Evolutionary conservation across 2,329 filamentous ascomycete genomes (phyloP).

Genomic region (Eutypella sp.): DNA sequence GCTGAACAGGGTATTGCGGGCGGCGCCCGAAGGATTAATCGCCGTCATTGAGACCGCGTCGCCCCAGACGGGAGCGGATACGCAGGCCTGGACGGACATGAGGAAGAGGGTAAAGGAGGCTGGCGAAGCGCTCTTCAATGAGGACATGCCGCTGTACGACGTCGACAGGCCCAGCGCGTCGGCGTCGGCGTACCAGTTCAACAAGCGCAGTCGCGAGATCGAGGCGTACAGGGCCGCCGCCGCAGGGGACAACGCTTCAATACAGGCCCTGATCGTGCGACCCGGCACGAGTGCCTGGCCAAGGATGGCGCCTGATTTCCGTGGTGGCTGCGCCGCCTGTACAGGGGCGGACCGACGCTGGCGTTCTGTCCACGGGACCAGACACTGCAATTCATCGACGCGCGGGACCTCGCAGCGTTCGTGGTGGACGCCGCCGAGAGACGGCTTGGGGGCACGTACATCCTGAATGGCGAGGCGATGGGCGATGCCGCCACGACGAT

Average conservation of each 20-base stretch:
- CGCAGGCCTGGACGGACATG: constrained; percentile 1
- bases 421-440: constrained; percentile 1
- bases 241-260: not conserved
- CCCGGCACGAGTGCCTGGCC: constrained; percentile 1
- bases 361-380: constrained; percentile 4
- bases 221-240: not conserved
- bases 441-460: constrained; percentile 1
- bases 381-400: constrained; percentile 4
- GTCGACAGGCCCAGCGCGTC: not conserved
- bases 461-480: not conserved
- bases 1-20: constrained; percentile 11
- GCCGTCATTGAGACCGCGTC: constrained; percentile 11
- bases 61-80: constrained; percentile 1
- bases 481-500: constrained; percentile 1
- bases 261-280: not conserved
- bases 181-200: not conserved
- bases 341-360: constrained; percentile 3
- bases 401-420: constrained; percentile 2
- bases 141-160: constrained; percentile 8
- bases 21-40: constrained; percentile 7
- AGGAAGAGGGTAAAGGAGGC: not conserved
- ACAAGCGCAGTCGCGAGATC: constrained; percentile 3
- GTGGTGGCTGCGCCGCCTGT: constrained; percentile 7
- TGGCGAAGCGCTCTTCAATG: constrained; percentile 1
- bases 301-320: constrained; percentile 2